phyloP scores from a whole-genome alignment of 2,329 filamentous ascomycete species.

The Colletotrichum sp. region DNA sequence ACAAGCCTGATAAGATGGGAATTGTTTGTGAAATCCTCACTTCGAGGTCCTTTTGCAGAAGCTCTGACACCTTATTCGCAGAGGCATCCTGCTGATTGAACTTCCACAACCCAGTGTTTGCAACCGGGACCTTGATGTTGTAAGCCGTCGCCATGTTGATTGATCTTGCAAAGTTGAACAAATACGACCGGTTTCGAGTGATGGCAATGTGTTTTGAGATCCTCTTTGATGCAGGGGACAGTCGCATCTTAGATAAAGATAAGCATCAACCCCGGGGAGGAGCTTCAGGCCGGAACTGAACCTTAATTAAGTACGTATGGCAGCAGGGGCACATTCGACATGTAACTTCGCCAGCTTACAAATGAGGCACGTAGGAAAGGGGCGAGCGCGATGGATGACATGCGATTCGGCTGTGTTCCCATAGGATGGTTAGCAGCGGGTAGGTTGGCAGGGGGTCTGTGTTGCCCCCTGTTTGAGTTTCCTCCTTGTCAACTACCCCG shows the following conservation, averaged over 20 bases:
- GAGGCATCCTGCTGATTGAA: constrained; percentile 58
- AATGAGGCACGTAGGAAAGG: neutral
- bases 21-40: constrained; percentile 29
- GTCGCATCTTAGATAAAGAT: neutral
- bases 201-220: neutral
- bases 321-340: neutral
- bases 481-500: neutral
- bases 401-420: neutral
- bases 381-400: neutral
- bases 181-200: neutral
- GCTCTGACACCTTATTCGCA: constrained; percentile 65
- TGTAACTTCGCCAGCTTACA: neutral
- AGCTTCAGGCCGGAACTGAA: neutral
- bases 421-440: neutral
- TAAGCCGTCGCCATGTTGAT: constrained; percentile 51
- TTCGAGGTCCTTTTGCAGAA: constrained; percentile 80
- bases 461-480: neutral
- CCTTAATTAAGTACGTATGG: neutral
- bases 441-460: neutral
- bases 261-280: neutral
- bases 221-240: neutral
- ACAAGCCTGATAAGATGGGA: neutral
- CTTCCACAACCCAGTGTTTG: constrained; percentile 56
- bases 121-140: constrained; percentile 50
- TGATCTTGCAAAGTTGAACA: neutral